Conservation (phyloP, 768 basidiomycete species). For the Phaeolepiota aurea region DNA sequence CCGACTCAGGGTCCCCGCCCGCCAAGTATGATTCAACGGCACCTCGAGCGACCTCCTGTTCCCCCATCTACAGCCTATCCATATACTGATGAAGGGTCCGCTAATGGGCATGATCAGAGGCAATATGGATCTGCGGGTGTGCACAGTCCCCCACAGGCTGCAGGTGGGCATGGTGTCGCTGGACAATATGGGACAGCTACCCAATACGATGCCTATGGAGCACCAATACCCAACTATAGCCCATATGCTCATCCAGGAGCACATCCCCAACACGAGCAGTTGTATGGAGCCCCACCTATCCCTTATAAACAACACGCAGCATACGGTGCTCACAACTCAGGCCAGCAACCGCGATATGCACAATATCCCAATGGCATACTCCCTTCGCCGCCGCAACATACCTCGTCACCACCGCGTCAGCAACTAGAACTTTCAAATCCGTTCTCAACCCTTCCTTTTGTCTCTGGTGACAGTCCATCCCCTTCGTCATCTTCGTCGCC, state of each 20-base stretch:
- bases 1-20: slow-evolving; percentile 16
- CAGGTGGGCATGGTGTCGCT: neutral
- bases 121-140: neutral
- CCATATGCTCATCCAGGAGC: slow-evolving; percentile 5
- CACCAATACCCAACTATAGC: slow-evolving; percentile 1
- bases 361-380: neutral
- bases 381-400: neutral
- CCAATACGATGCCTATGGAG: neutral
- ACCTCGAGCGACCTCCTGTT: slow-evolving; percentile 11
- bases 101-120: neutral
- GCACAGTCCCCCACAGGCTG: neutral
- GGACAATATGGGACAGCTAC: neutral
- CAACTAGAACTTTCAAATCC: neutral
- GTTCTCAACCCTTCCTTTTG: slow-evolving; percentile 1
- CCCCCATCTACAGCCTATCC: slow-evolving; percentile 11
- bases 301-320: slow-evolving; percentile 4
- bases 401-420: neutral
- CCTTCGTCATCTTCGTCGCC: slow-evolving; percentile 1
- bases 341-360: neutral
- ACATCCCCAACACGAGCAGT: neutral
- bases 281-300: slow-evolving; percentile 8
- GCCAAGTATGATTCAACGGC: slow-evolving; percentile 22
- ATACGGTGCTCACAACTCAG: neutral
- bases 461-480: neutral
- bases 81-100: slow-evolving; percentile 8